Evolutionary conservation across 257 asterid genomes (phyloP).

Genomic region (Thymus quinquecostatus): DNA sequence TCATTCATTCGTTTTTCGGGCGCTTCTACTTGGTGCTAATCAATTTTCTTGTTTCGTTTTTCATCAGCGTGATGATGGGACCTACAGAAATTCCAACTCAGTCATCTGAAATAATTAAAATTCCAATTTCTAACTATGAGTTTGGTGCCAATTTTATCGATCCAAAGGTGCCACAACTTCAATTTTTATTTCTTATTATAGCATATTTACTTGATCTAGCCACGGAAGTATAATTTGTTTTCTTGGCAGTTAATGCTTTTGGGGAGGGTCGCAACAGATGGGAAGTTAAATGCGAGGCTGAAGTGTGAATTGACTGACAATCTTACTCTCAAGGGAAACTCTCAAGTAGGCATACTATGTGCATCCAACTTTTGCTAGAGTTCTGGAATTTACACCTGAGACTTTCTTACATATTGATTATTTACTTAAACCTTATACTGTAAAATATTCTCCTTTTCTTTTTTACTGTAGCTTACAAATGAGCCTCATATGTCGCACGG

Average conservation of each 20-base stretch:
- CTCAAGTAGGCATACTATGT: slow-evolving; percentile 64
- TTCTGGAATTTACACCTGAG: slow-evolving; percentile 10
- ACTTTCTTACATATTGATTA: slow-evolving; percentile 13
- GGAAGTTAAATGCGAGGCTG: slow-evolving; percentile 89
- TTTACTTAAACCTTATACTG: slow-evolving; percentile 9
- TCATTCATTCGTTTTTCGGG: not conserved
- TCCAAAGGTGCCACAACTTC: slow-evolving; percentile 60
- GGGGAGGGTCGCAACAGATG: slow-evolving; percentile 90
- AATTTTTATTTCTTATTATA: slow-evolving; percentile 17
- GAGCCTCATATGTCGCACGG: slow-evolving; percentile 98
- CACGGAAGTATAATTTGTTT: slow-evolving; percentile 32
- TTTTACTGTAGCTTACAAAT: slow-evolving; percentile 66
- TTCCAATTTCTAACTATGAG: slow-evolving; percentile 91
- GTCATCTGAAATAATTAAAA: slow-evolving; percentile 81
- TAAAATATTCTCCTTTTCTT: slow-evolving; percentile 18
- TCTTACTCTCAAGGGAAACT: slow-evolving; percentile 82
- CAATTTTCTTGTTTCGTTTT: slow-evolving; percentile 16
- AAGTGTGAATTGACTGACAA: slow-evolving; percentile 92
- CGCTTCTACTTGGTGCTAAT: slow-evolving; percentile 21
- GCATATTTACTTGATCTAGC: slow-evolving; percentile 25
- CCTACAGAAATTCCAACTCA: slow-evolving; percentile 94
- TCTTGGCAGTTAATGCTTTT: slow-evolving; percentile 82
- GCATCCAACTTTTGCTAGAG: slow-evolving; percentile 21
- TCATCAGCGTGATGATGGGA: slow-evolving; percentile 88
- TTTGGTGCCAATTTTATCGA: slow-evolving; percentile 94